These are phyloP conservation scores for Auriscalpium vulgare DNA, from an alignment of 768 basidiomycete genomes.

Conservation along the genomic window DNA sequence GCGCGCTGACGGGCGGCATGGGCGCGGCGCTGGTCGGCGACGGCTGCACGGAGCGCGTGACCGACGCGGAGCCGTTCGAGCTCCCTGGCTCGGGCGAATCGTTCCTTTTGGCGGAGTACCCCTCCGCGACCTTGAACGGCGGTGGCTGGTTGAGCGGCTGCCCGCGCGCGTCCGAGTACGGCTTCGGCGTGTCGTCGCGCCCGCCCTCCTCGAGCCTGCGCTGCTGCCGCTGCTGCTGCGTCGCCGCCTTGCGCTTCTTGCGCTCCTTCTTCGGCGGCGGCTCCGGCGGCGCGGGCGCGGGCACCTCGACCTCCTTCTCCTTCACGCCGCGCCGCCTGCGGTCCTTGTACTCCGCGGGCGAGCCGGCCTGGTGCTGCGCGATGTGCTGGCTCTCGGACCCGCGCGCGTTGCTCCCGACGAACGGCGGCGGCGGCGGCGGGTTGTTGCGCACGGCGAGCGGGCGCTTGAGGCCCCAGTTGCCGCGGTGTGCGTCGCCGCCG, in stretches of 20 bases:
- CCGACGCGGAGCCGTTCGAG: slow-evolving; percentile 47
- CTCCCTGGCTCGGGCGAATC: slow-evolving; percentile 58
- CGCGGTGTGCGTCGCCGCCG: slow-evolving; percentile 62
- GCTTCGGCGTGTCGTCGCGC: slow-evolving; percentile 39
- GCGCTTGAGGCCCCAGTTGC: slow-evolving; percentile 83
- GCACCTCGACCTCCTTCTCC: slow-evolving; percentile 13
- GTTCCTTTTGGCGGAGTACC: slow-evolving; percentile 25
- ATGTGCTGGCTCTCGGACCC: slow-evolving; percentile 52
- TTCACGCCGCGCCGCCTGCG: slow-evolving; percentile 26
- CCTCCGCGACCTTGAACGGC: slow-evolving; percentile 16
- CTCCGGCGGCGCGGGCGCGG: slow-evolving; percentile 22
- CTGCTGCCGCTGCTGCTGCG: neutral
- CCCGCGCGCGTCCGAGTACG: slow-evolving; percentile 14
- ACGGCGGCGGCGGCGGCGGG: slow-evolving; percentile 22
- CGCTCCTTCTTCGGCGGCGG: slow-evolving; percentile 51
- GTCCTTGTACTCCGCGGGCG: slow-evolving; percentile 38
- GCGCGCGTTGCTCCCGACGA: slow-evolving; percentile 28
- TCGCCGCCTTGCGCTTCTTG: slow-evolving; percentile 37
- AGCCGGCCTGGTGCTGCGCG: slow-evolving; percentile 22
- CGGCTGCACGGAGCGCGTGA: slow-evolving; percentile 58
- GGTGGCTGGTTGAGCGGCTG: slow-evolving; percentile 13
- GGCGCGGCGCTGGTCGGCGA: slow-evolving; percentile 59
- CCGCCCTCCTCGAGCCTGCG: slow-evolving; percentile 35
- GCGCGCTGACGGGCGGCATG: slow-evolving; percentile 52
- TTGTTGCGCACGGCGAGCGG: slow-evolving; percentile 48